Conservation (phyloP, 1,284 basidiomycete genomes). For the Meripilus lineatus region DNA sequence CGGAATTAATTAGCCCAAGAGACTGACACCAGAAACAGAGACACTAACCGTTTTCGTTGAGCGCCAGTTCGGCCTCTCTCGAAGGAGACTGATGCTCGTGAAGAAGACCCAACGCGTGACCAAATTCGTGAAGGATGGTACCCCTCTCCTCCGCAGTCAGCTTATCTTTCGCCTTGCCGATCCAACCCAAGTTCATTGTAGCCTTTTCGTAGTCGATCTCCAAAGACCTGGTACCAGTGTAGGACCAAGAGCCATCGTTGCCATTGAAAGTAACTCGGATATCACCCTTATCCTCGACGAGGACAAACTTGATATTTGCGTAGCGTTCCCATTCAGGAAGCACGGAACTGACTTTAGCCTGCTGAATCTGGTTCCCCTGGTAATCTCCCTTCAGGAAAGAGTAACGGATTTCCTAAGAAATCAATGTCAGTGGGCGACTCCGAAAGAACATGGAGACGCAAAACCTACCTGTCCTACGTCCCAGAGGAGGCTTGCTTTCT, state of each 20-base stretch:
- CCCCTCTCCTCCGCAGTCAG: slow-evolving; percentile 5
- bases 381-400: no score
- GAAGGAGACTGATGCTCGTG: slow-evolving; percentile 31
- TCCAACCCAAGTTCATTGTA: slow-evolving; percentile 24
- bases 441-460: no score
- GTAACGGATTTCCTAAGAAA: slow-evolving; percentile 2
- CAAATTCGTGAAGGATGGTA: slow-evolving; percentile 28
- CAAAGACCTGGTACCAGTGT: slow-evolving; percentile 1
- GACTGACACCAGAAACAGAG: no score
- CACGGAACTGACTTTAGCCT: slow-evolving; percentile 1
- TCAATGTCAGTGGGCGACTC: no score
- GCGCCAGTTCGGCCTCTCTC: no score
- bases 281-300: no score
- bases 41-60: no score
- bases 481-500: no score
- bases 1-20: no score
- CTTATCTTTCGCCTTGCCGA: slow-evolving; percentile 5
- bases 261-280: slow-evolving; percentile 9
- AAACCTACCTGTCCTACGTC: no score
- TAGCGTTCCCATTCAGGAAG: slow-evolving; percentile 7
- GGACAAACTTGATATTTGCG: slow-evolving; percentile 1
- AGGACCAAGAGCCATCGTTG: slow-evolving; percentile 7
- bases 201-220: slow-evolving; percentile 1
- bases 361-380: slow-evolving; percentile 1
- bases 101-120: slow-evolving; percentile 28